Conservation (phyloP, 2,329 filamentous ascomycete species). For the Chlorencoelia australis region DNA sequence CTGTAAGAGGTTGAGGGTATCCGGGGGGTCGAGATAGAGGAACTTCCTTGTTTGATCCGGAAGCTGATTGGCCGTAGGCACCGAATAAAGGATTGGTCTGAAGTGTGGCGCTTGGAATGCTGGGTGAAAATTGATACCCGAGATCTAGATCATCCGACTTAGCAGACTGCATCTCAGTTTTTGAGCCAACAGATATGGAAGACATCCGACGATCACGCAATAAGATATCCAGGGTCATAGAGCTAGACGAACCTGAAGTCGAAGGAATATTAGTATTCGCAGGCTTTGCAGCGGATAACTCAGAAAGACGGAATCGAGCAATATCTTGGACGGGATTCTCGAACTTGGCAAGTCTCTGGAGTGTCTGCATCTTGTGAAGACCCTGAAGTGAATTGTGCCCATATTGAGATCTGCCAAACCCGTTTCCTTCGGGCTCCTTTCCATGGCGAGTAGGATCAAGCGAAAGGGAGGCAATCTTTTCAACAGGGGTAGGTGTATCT, state of each 20-base stretch:
- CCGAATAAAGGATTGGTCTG: conserved; percentile 16
- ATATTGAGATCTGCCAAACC: conserved; percentile 1
- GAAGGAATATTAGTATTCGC: neutral
- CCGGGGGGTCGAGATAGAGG: conserved; percentile 9
- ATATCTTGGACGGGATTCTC: conserved; percentile 22
- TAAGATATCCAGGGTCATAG: neutral
- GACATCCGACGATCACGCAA: conserved; percentile 1
- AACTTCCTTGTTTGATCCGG: neutral
- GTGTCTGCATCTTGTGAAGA: conserved; percentile 25
- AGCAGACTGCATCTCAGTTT: neutral
- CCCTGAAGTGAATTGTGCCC: conserved; percentile 11
- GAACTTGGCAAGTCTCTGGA: conserved; percentile 24
- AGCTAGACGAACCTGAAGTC: conserved; percentile 1
- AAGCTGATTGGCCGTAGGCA: conserved; percentile 3
- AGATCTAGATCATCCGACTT: conserved; percentile 15
- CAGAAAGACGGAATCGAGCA: conserved; percentile 18
- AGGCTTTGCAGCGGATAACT: conserved; percentile 16
- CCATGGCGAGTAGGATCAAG: neutral
- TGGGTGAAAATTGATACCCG: conserved; percentile 19
- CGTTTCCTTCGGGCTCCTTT: conserved; percentile 6
- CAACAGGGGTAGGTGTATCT: conserved; percentile 1
- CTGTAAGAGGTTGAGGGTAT: conserved; percentile 27
- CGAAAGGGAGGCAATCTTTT: neutral
- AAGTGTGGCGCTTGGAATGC: conserved; percentile 8
- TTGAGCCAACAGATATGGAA: neutral